A percentile compares a stretch with the other conserved stretches of the same genome.
Conservation (phyloP, 805 yeast species). For the Ogataea haglerorum region DNA sequence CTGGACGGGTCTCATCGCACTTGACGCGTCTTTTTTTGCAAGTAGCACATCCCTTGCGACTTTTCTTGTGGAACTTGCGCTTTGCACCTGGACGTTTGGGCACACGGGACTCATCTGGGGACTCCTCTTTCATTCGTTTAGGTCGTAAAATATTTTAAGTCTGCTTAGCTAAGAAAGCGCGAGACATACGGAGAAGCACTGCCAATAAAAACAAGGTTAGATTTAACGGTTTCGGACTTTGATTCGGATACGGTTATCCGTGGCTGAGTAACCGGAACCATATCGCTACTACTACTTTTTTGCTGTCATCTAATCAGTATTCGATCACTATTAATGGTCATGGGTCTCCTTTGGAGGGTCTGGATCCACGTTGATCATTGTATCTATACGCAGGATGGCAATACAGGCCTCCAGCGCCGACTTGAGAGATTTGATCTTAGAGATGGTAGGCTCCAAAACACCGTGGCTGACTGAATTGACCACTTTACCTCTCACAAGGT, state of each 20-base stretch:
- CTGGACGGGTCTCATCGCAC: conserved; percentile 84
- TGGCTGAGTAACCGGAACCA: neutral
- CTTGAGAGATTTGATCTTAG: conserved; percentile 88
- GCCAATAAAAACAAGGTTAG: no score
- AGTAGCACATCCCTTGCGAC: conserved; percentile 83
- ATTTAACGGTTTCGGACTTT: no score
- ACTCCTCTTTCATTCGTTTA: conserved; percentile 7
- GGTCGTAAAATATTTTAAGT: conserved; percentile 8
- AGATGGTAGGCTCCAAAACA: conserved; percentile 91
- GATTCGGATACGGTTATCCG: neutral
- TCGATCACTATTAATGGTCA: conserved; percentile 48
- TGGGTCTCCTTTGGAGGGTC: conserved; percentile 92
- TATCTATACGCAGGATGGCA: conserved; percentile 94
- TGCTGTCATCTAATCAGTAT: neutral
- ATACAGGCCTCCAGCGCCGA: conserved; percentile 98
- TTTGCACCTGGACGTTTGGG: conserved; percentile 54
- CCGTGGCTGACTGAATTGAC: conserved; percentile 83
- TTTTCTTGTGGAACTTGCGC: conserved; percentile 84
- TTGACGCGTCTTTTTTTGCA: conserved; percentile 89
- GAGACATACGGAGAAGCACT: no score
- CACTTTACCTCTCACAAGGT: conserved; percentile 85
- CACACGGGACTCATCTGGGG: neutral
- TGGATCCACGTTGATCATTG: conserved; percentile 96
- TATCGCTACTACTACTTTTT: neutral
- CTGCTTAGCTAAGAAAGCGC: conserved; percentile 1